Base-by-base conservation (phyloP, 2,329 filamentous ascomycete species). In the Neurospora crassa region DNA sequence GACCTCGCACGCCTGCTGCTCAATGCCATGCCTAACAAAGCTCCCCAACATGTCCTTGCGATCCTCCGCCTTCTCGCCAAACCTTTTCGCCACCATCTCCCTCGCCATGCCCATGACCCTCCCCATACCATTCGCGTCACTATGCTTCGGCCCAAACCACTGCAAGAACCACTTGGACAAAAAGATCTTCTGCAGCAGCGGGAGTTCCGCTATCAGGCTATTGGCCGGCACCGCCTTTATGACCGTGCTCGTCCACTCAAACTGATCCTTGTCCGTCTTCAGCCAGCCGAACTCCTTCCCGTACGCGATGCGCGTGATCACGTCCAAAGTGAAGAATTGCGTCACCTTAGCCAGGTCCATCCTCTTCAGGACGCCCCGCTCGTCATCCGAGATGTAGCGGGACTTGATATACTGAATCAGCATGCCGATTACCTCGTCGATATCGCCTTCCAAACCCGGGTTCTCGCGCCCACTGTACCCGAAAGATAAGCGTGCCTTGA, bases 241-340 rank as follows among this genome's bases (percentile, higher is more conserved):
- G 53, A 76, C 75, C 68, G 74, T 71, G 43, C 47, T 59, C 12
- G 85, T 82, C 75, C 85, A 86, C 59, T 79, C 80, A 71, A 82
- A 83, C 1, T 82, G 76, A 72, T 87, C 85, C 6, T 78, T 75
- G 76, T 87, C 83, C 18, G 79, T 72, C 7, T 81, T 79, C 4
- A 86, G 76, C 74, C 83, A 85, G 11, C 84, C 84, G 69, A 87
- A 84, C 4, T 81, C 77, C 67, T 81, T 76, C 59, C 86, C 86
- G 40, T 88, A 84, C 0, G 83, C 84, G 14, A 89, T 76, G 3
- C 82, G 80, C 34, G 82, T 84, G 72, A 89, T 86, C 47, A 88
- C 84, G 73, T 89, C 86, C 3, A 88, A 78, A 0, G 86, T 87
- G 67, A 88, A 83, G 78, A 82, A 87, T 70, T 86, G 84, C 2